These are phyloP conservation scores for Acer campestre DNA, from an alignment of 345 rosid species.

Conservation along the genomic window DNA sequence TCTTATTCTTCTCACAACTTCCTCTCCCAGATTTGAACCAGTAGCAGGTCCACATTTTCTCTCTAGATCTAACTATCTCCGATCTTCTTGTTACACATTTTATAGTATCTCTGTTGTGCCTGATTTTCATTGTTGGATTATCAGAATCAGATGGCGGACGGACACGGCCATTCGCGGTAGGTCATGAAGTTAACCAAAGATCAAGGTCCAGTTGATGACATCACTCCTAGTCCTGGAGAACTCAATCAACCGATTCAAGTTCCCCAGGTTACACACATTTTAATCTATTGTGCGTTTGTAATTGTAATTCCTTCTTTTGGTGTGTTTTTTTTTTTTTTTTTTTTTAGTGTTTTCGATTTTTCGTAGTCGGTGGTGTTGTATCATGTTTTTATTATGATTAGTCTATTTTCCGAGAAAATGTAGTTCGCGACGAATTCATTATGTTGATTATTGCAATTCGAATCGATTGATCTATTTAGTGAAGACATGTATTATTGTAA, in stretches of 20 bases:
- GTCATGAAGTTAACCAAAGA: slow-evolving; percentile 68
- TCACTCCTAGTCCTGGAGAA: slow-evolving; percentile 91
- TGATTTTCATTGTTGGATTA: neutral
- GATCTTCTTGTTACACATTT: neutral
- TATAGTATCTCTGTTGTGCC: too few relatives aligned
- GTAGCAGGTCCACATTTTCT: neutral
- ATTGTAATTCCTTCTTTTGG: too few relatives aligned
- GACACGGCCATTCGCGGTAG: slow-evolving; percentile 57
- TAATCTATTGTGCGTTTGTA: neutral
- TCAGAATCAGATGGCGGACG: slow-evolving; percentile 56
- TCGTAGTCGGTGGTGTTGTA: neutral
- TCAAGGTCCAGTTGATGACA: slow-evolving; percentile 60
- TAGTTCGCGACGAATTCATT: too few relatives aligned
- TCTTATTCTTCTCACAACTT: neutral
- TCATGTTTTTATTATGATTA: neutral
- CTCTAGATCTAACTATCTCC: neutral
- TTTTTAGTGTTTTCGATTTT: neutral
- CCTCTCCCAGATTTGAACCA: neutral
- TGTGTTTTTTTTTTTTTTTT: too few relatives aligned
- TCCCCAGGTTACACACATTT: slow-evolving; percentile 52
- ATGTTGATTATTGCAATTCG: too few relatives aligned
- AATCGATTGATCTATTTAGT: too few relatives aligned
- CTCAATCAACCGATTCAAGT: slow-evolving; percentile 86
- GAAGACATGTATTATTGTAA: too few relatives aligned
- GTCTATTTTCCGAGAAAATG: neutral